Conservation (phyloP, 2,329 filamentous ascomycete species). For the Canariomyces notabilis region DNA sequence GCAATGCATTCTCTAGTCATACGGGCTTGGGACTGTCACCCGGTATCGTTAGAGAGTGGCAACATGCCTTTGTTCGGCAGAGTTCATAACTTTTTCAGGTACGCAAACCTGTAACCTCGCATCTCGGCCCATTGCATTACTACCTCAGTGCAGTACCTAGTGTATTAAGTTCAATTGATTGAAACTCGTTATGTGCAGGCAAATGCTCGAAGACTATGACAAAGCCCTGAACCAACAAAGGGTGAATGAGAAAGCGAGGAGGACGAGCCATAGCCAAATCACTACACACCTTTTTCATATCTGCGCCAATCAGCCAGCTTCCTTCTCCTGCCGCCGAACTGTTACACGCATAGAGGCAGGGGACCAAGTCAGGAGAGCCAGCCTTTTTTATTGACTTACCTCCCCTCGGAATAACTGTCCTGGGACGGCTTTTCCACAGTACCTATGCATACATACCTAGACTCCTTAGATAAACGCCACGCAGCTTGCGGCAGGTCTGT, state of each 20-base stretch:
- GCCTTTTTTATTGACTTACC: background rate
- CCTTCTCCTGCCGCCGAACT: background rate
- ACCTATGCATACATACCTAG: too few species aligned
- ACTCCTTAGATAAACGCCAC: too few species aligned
- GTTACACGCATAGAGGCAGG: constrained; percentile 1
- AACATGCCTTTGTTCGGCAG: too few species aligned
- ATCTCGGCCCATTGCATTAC: too few species aligned
- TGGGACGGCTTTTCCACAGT: constrained; percentile 2
- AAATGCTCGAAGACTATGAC: background rate
- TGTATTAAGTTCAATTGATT: background rate
- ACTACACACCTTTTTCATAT: background rate
- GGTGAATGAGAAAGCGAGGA: background rate
- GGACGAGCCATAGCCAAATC: background rate
- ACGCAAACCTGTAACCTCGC: too few species aligned
- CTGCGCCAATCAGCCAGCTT: background rate
- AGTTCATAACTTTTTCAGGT: too few species aligned
- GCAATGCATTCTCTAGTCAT: constrained; percentile 11
- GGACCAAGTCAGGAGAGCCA: background rate
- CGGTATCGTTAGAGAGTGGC: too few species aligned
- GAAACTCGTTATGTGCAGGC: background rate
- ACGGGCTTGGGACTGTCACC: constrained; percentile 10
- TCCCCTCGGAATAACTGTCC: background rate
- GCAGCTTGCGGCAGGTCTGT: constrained; percentile 8
- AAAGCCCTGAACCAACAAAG: background rate
- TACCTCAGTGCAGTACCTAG: too few species aligned